Evolutionary conservation across 768 basidiomycete species (phyloP), one percentile per base, ranked within the genome.

Genomic region (Dentipellis sp.): DNA sequence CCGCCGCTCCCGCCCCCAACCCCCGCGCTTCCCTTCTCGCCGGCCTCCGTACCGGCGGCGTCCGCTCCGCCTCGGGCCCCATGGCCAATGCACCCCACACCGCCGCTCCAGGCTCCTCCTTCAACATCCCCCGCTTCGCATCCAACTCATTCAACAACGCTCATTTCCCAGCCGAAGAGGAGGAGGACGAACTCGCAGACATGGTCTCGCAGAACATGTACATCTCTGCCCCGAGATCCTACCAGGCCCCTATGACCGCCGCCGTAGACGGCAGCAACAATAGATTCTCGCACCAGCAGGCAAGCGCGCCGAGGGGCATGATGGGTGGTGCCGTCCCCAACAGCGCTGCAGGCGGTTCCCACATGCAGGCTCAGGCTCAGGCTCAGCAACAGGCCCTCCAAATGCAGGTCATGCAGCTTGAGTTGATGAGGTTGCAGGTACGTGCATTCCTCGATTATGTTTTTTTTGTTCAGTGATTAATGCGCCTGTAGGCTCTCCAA

Each of bases 1-100:
- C 78, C 53, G 69, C 77, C 50, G 62, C 74, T 56, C 68, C 64
- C 35, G 67, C 67, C 52, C 66, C 78, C 64, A 84, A 77, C 69
- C 62, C 64, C 55, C 88, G 91, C 64, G 89, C 91, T 52, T 88
- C 88, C 59, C 89, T 93, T 66, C 88, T 93, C 70, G 78, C 86
- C 58, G 89, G 88, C 63, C 88, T 93, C 66, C 87, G 91, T 68
- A 93, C 91, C 54, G 91, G 91, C 68, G 91, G 91, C 50, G 91
- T 93, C 58, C 86, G 91, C 63, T 84, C 90, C n/a, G 65, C 77
- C 47, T 87, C 70, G 17, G 48, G 48, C 10, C 48, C 48, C 22
- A 58, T 62, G 46, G 52, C 69, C 56, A 67, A 71, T 51, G 69
- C 80, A 17, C 86, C 88, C 42, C 83, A 86, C 69, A 84, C 86